Conservation (phyloP, 306 rosid genomes). For the Quercus gilva region DNA sequence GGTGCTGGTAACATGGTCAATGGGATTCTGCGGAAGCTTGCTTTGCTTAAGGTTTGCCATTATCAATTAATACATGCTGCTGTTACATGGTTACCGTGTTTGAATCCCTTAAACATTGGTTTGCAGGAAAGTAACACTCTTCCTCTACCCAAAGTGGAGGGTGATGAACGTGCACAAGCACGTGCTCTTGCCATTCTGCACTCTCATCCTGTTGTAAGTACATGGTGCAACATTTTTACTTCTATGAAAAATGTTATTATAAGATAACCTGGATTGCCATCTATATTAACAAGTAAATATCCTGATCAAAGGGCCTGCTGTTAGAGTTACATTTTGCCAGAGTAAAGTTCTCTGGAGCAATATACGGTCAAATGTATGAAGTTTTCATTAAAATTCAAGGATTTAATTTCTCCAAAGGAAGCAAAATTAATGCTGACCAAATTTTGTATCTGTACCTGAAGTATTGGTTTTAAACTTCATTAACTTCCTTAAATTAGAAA, state of each 20-base stretch:
- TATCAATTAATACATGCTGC: constrained; percentile 3
- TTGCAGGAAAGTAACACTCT: constrained; percentile 62
- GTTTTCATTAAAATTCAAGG: not conserved
- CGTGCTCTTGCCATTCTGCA: constrained; percentile 79
- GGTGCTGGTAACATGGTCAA: constrained; percentile 97
- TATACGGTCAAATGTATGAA: not conserved
- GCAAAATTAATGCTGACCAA: not conserved
- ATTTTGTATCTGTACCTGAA: not conserved
- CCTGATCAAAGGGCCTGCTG: not conserved
- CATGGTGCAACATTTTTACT: constrained; percentile 5
- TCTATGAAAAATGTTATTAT: not conserved
- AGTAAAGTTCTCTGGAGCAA: not conserved
- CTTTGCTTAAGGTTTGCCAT: constrained; percentile 55
- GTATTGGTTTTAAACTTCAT: not conserved
- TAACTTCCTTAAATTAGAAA: not conserved
- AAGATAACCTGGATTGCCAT: constrained; percentile 4
- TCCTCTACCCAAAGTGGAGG: constrained; percentile 84
- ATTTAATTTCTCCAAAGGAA: not conserved
- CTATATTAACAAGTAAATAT: not conserved
- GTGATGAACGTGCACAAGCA: constrained; percentile 80
- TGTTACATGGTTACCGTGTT: not conserved
- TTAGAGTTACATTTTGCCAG: not conserved
- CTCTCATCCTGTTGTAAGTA: constrained; percentile 88
- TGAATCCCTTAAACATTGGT: constrained; percentile 25
- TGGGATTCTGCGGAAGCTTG: constrained; percentile 81